Percentiles rank a stretch among this genome's conserved stretches.
Evolutionary conservation across 768 basidiomycete genomes (phyloP).

Genomic region (Amanita subjunquillea): DNA sequence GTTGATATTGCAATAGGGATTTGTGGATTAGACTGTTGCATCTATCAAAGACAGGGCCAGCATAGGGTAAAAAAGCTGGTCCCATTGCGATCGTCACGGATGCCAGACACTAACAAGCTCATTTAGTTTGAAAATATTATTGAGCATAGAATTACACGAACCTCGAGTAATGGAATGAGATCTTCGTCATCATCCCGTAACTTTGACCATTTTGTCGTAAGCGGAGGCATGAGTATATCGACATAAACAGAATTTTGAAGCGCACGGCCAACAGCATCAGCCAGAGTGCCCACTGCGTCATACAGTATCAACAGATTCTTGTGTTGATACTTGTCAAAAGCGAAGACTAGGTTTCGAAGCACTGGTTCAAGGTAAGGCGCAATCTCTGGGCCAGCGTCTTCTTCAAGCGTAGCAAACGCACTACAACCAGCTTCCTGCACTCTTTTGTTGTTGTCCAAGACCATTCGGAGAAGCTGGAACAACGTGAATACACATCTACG

Average conservation of each 20-base stretch:
- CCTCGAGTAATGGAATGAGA: constrained; percentile 91
- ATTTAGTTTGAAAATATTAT: background rate
- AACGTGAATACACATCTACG: constrained; percentile 4
- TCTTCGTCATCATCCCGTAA: constrained; percentile 88
- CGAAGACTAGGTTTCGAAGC: constrained; percentile 87
- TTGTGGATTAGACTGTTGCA: constrained; percentile 80
- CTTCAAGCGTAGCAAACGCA: constrained; percentile 96
- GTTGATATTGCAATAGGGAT: constrained; percentile 77
- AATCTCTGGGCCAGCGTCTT: constrained; percentile 87
- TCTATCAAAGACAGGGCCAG: constrained; percentile 85
- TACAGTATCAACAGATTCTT: constrained; percentile 99
- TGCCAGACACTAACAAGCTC: constrained; percentile 68
- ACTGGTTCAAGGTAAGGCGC: constrained; percentile 94
- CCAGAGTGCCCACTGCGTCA: constrained; percentile 97
- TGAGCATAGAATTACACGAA: constrained; percentile 21
- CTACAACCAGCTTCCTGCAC: constrained; percentile 99
- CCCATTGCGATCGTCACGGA: constrained; percentile 97
- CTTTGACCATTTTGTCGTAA: constrained; percentile 84
- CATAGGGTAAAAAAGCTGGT: constrained; percentile 78
- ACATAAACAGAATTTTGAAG: constrained; percentile 81
- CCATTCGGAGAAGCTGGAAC: constrained; percentile 88
- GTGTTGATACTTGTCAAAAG: constrained; percentile 97
- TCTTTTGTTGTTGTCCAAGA: constrained; percentile 95
- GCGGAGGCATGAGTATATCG: constrained; percentile 93
- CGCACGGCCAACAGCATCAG: constrained; percentile 89